A percentile compares a stretch with the other conserved stretches of the same genome.
These are phyloP conservation scores for Rhizopus microsporus DNA, from an alignment of 371 early-diverging fungal species.

Conservation along the genomic window DNA sequence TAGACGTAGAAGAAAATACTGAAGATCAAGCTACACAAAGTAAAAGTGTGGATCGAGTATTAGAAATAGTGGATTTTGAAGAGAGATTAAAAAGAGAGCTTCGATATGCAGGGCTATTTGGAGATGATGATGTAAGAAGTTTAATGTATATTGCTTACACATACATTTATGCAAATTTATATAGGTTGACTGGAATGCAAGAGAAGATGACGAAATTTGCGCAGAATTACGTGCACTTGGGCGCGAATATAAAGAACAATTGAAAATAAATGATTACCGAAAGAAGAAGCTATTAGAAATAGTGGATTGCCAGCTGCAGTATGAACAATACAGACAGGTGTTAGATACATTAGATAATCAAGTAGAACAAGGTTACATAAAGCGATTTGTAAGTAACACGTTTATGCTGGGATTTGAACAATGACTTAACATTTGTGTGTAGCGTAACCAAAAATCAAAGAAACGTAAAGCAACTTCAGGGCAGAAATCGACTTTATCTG, in stretches of 20 bases:
- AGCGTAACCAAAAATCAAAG: slow-evolving; percentile 74
- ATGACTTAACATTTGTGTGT: slow-evolving; percentile 2
- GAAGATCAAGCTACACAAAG: slow-evolving; percentile 7
- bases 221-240: slow-evolving; percentile 71
- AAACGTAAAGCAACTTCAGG: slow-evolving; percentile 65
- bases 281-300: slow-evolving; percentile 68
- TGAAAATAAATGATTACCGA: slow-evolving; percentile 63
- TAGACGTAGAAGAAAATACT: slow-evolving; percentile 21
- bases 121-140: slow-evolving; percentile 67
- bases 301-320: slow-evolving; percentile 77
- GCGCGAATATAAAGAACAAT: slow-evolving; percentile 73
- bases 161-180: not conserved
- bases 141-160: not conserved
- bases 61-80: slow-evolving; percentile 53
- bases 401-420: no score
- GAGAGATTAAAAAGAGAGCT: slow-evolving; percentile 83
- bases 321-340: slow-evolving; percentile 85
- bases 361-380: slow-evolving; percentile 81
- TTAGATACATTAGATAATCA: slow-evolving; percentile 86
- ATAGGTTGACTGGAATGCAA: slow-evolving; percentile 66
- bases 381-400: slow-evolving; percentile 72
- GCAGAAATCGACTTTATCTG: slow-evolving; percentile 53
- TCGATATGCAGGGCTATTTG: slow-evolving; percentile 75
- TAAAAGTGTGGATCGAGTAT: slow-evolving; percentile 15
- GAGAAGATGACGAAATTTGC: slow-evolving; percentile 83